Evolutionary conservation across 1,284 basidiomycete genomes (phyloP).

Genomic region (Puccinia brachypodii): DNA sequence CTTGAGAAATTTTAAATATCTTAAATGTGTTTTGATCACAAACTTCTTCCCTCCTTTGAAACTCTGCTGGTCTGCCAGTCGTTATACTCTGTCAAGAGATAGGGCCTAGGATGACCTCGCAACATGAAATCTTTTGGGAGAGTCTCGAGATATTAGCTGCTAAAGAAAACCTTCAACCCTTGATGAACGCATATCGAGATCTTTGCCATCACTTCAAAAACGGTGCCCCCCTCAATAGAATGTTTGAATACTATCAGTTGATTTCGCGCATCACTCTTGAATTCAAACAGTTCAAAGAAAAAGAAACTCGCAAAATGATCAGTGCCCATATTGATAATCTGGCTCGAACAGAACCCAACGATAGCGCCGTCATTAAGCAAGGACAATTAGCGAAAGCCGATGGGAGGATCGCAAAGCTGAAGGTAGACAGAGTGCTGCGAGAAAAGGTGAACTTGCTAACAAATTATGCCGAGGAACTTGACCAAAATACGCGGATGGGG

Average conservation of each 20-base stretch:
- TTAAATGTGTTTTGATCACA: background rate
- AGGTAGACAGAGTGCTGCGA: background rate
- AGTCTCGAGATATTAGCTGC: background rate
- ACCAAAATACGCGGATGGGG: background rate
- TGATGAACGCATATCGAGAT: background rate
- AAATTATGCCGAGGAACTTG: background rate
- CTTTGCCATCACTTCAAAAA: background rate
- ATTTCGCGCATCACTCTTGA: too few species aligned
- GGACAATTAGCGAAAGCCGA: too few species aligned
- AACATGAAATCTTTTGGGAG: background rate
- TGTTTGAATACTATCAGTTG: background rate
- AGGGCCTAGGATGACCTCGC: background rate
- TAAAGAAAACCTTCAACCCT: background rate
- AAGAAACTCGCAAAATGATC: background rate
- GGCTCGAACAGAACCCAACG: too few species aligned
- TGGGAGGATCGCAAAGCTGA: too few species aligned
- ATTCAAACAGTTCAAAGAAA: too few species aligned
- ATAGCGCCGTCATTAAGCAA: too few species aligned
- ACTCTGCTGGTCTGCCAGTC: background rate
- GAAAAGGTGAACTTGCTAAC: background rate
- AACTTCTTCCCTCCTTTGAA: background rate
- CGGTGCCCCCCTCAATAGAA: background rate
- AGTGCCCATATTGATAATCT: background rate
- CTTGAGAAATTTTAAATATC: too few species aligned
- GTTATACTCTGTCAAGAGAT: background rate